Evolutionary conservation across 2,329 filamentous ascomycete species (phyloP), one percentile per base, ranked within the genome.

Genomic region (Paracamarosporium sp.): DNA sequence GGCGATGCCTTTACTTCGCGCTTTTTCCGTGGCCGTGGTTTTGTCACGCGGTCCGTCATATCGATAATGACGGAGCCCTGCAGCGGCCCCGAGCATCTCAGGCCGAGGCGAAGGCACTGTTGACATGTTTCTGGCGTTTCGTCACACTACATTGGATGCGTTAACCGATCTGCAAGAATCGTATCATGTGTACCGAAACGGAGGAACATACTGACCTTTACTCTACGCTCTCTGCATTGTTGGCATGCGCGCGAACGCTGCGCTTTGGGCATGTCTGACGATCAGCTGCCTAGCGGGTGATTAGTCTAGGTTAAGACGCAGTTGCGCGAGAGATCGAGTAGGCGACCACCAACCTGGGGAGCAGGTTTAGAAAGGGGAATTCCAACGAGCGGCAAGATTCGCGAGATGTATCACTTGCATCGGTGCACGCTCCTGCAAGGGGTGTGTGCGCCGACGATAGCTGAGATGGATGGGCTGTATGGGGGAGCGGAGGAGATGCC

Each of bases 51-150:
- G 24, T 73, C 68, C 0, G 71, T 74, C 71, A 74, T 74, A 30
- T 74, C 71, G 52, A 75, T 75, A 48, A 75, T 71, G 30, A 74
- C 67, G 17, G 70, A 72, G 50, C 70, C 71, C 24, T 72, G 64
- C 3, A 72, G 43, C 1, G 71, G 69, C 12, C 72, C 71, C 15
- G 70, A 72, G 61, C 72, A 74, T 20, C 55, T 44, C 31, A 74
- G 62, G 15, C 68, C 65, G 15, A 74, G 63, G 11, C 71, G 69
- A 15, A 59, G 57, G 50, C 70, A 73, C 63, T 69, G 66, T 53
- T 67, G 64, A 57, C 70, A 73, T 38, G 63, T 51, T 28, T 65
- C 66, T 40, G 70, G 67, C 12, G 69, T 72, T 57, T 73, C 70
- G 56, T 74, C 72, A 61, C 72, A 74, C 70, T 73, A 65, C 51